These are phyloP conservation scores for Parmelia sp. DNA, from an alignment of 495 filamentous ascomycete genomes.

Conservation along the genomic window DNA sequence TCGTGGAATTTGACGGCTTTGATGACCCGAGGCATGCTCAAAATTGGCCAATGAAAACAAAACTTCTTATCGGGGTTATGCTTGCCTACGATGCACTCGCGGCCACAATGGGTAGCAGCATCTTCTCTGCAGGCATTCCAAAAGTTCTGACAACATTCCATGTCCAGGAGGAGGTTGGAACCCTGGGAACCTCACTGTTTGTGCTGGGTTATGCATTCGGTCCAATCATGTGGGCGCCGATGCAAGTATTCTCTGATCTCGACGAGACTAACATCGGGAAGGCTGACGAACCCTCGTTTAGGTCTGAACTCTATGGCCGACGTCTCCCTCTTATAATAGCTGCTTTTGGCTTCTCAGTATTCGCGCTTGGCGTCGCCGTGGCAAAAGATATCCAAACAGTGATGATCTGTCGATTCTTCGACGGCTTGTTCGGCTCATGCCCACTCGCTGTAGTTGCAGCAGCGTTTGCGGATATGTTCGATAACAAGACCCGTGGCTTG, in stretches of 20 bases:
- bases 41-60: constrained; percentile 44
- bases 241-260: constrained; percentile 19
- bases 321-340: constrained; percentile 48
- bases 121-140: constrained; percentile 44
- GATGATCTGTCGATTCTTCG: constrained; percentile 47
- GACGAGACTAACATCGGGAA: neutral
- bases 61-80: constrained; percentile 35
- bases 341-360: constrained; percentile 47
- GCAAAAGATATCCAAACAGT: constrained; percentile 50
- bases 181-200: constrained; percentile 50
- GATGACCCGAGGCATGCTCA: constrained; percentile 48
- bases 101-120: constrained; percentile 46
- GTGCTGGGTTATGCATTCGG: constrained; percentile 38
- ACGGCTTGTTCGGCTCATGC: constrained; percentile 45
- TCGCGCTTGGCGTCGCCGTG: constrained; percentile 49
- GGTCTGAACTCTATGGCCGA: constrained; percentile 48
- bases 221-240: constrained; percentile 34
- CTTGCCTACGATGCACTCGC: constrained; percentile 45
- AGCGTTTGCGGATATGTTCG: constrained; percentile 48
- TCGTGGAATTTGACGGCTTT: constrained; percentile 70
- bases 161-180: constrained; percentile 11
- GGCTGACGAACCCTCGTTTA: neutral
- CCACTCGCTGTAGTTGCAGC: constrained; percentile 46
- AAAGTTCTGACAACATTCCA: constrained; percentile 34
- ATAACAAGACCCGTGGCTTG: constrained; percentile 41